Base-by-base conservation (phyloP, 768 basidiomycete genomes). In the Termitomyces sp. region DNA sequence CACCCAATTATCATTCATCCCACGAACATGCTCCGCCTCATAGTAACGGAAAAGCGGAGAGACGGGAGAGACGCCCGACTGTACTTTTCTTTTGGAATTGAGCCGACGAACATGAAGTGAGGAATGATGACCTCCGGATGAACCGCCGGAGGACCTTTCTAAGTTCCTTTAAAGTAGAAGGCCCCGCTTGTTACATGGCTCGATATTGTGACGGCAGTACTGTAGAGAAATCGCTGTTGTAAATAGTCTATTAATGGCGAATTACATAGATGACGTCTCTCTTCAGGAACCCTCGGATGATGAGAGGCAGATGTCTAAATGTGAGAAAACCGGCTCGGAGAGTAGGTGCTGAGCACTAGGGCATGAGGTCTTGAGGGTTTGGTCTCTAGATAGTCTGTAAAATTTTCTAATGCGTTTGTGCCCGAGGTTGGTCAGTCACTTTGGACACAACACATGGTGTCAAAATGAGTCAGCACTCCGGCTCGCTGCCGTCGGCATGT, bases 31-130 rank as follows among this genome's bases (percentile, higher is more conserved):
- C 54, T 59, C 58, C 58, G 58, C 58, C 41, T 54, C 42, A 16
- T 30, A 59, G 54, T 59, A 42, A 59, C 58, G 54, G 58, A 59
- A 41, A 50, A 24, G 47, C 46, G 58, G 58, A 55, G 55, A 46
- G 41, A 48, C 27, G 27, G 58, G 58, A 55, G 55, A 46, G 41
- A 48, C 27, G 27, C 48, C 37, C 47, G 47, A 55, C 54, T 50
- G 48, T 31, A 59, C 37, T 44, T 48, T 55, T 55, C 58, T 55
- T 59, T 50, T 55, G 31, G 47, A 54, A 59, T 22, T 59, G 20
- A 18, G 37, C 50, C 30, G 36, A 54, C 33, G 37, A 24, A 49
- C n/a, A 48, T 31, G 53, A 24, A 46, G 20, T 48, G 30, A 57
- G 36, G 58, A 59, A 59, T 59, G 54, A 59, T 59, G 11, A 46